These are phyloP conservation scores for Spongispora temasekensis DNA, from an alignment of 1,284 basidiomycete genomes.

Conservation along the genomic window DNA sequence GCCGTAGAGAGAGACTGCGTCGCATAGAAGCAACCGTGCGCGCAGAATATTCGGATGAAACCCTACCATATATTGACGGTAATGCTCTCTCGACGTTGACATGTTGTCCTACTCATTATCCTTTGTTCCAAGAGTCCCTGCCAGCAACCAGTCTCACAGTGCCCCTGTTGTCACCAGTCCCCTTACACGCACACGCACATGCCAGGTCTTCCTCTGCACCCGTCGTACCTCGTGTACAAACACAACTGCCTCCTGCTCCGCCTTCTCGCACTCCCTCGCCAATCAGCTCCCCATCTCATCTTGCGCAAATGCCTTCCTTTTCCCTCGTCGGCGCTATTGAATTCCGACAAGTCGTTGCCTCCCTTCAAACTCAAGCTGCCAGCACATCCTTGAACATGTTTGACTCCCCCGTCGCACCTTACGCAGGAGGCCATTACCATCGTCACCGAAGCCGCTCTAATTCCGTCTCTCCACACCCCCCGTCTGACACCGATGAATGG, in stretches of 20 bases:
- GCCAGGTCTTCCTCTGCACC: conserved; percentile 40
- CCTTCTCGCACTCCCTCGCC: conserved; percentile 42
- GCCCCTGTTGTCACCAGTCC: conserved; percentile 21
- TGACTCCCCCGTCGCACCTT: conserved; percentile 69
- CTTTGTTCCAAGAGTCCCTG: conserved; percentile 18
- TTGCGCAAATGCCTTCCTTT: conserved; percentile 72
- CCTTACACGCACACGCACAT: too few species aligned
- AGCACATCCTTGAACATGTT: conserved; percentile 60
- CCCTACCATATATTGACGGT: conserved; percentile 63
- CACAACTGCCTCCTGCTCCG: conserved; percentile 38
- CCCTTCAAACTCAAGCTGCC: conserved; percentile 67
- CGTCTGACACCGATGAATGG: conserved; percentile 45
- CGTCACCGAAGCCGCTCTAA: conserved; percentile 29
- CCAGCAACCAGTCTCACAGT: conserved; percentile 13
- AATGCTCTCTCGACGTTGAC: conserved; percentile 30
- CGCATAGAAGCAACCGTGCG: conserved; percentile 55
- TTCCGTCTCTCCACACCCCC: conserved; percentile 38
- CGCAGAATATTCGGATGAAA: conserved; percentile 62
- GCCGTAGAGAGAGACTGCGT: conserved; percentile 48
- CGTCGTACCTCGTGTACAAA: conserved; percentile 43
- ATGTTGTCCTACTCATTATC: conserved; percentile 11
- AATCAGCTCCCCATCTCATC: conserved; percentile 35
- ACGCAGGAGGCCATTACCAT: conserved; percentile 70
- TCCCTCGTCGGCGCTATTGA: conserved; percentile 93
- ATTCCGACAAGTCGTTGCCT: conserved; percentile 87